Evolutionary conservation across 371 early-diverging fungal genomes (phyloP).

Genomic region (Polyrhizophydium stewartii): DNA sequence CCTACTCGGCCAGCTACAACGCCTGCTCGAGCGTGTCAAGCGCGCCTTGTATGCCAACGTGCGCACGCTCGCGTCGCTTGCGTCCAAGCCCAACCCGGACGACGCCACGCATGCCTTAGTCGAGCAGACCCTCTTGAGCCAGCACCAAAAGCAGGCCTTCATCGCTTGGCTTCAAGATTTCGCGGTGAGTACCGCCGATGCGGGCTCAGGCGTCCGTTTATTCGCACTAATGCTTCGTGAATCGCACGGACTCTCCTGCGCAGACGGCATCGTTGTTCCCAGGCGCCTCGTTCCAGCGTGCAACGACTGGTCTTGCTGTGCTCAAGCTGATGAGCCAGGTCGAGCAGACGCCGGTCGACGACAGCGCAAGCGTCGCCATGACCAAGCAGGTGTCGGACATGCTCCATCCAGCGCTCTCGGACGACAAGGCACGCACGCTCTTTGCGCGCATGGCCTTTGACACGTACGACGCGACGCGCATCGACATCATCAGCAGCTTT

Average conservation of each 20-base stretch:
- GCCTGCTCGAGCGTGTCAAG: constrained; percentile 24
- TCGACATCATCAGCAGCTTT: constrained; percentile 18
- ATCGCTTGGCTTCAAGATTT: constrained; percentile 23
- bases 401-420: neutral
- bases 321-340: constrained; percentile 2
- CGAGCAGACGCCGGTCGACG: neutral
- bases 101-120: no score
- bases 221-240: neutral
- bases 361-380: neutral
- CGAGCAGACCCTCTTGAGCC: no score
- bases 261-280: constrained; percentile 27
- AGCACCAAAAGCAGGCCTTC: constrained; percentile 23
- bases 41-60: constrained; percentile 28
- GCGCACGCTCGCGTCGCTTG: constrained; percentile 11
- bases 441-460: constrained; percentile 7
- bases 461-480: constrained; percentile 23
- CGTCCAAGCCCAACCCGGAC: neutral
- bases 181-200: constrained; percentile 6
- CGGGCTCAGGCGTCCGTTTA: neutral
- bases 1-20: constrained; percentile 12
- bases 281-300: constrained; percentile 29
- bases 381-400: neutral
- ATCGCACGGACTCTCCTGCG: neutral
- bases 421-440: neutral
- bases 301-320: constrained; percentile 1